A percentile compares a stretch with the other conserved stretches of the same genome.
Conservation (phyloP, 192 early-diverging fungal species). For the Podila verticillata region DNA sequence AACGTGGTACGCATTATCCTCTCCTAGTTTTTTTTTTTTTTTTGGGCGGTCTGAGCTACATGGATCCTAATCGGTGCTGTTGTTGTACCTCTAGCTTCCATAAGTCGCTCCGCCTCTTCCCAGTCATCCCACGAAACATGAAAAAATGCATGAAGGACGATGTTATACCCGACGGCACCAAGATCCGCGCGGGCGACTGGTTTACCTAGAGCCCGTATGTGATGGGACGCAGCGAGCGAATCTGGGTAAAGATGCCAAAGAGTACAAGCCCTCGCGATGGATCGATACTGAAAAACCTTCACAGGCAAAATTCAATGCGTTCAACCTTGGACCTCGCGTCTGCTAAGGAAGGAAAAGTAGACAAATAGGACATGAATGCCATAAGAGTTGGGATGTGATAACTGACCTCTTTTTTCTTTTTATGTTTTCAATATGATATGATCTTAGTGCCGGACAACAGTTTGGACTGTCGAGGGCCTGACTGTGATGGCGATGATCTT, state of each 20-base stretch:
- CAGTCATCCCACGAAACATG: slow-evolving; percentile 52
- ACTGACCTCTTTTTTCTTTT: no score
- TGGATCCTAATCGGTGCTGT: neutral
- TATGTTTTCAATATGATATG: no score
- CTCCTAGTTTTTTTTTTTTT: no score
- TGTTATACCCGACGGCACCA: slow-evolving; percentile 69
- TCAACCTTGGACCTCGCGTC: slow-evolving; percentile 64
- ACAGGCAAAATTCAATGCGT: slow-evolving; percentile 59
- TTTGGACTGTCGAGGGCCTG: slow-evolving; percentile 49
- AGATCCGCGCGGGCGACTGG: slow-evolving; percentile 60
- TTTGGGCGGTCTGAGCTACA: no score
- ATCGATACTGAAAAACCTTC: slow-evolving; percentile 53
- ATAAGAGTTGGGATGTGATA: neutral
- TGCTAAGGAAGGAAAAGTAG: no score
- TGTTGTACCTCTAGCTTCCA: no score
- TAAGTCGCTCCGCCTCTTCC: no score
- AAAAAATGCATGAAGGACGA: slow-evolving; percentile 68
- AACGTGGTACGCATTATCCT: slow-evolving; percentile 23
- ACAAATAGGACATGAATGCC: no score
- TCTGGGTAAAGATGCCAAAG: slow-evolving; percentile 71
- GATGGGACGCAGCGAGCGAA: slow-evolving; percentile 60
- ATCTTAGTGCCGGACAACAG: slow-evolving; percentile 44
- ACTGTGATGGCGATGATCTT: slow-evolving; percentile 34
- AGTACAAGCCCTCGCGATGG: slow-evolving; percentile 76
- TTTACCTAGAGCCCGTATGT: slow-evolving; percentile 61